Percentiles rank a stretch among this genome's conserved stretches.
These are phyloP conservation scores for Kipferlia bialata DNA, from an alignment of 78 protist genomes.

Conservation along the genomic window DNA sequence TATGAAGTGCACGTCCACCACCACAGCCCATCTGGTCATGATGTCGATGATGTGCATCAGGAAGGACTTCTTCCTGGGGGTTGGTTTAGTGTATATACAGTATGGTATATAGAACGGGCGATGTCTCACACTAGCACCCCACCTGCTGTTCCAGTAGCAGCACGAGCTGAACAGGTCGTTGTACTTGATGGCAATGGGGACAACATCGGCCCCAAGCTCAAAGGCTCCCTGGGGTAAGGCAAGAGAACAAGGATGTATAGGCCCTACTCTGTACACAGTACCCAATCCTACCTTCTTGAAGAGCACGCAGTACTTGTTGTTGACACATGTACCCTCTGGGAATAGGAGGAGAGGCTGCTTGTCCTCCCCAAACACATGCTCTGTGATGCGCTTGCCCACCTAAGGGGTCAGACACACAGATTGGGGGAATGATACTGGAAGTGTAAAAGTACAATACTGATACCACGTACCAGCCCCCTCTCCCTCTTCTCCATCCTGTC, in stretches of 20 bases:
- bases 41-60: conserved; percentile 49
- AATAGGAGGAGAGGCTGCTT: conserved; percentile 16
- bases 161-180: conserved; percentile 54
- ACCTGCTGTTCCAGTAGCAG: conserved; percentile 59
- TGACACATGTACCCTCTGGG: conserved; percentile 69
- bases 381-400: not conserved
- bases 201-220: conserved; percentile 48
- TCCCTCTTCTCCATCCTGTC: conserved; percentile 33
- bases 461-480: no score
- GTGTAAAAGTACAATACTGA: no score
- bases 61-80: conserved; percentile 64
- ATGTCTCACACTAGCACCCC: no score
- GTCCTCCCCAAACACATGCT: not conserved
- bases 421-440: no score
- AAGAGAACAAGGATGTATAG: no score
- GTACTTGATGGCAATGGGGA: conserved; percentile 81
- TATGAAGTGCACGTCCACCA: not conserved
- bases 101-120: no score
- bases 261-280: no score
- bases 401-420: no score
- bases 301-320: conserved; percentile 65
- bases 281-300: conserved; percentile 80
- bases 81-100: no score
- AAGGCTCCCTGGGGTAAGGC: conserved; percentile 52
- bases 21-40: conserved; percentile 52